Base-by-base conservation (phyloP, 768 basidiomycete species). In the Lactarius sp. region DNA sequence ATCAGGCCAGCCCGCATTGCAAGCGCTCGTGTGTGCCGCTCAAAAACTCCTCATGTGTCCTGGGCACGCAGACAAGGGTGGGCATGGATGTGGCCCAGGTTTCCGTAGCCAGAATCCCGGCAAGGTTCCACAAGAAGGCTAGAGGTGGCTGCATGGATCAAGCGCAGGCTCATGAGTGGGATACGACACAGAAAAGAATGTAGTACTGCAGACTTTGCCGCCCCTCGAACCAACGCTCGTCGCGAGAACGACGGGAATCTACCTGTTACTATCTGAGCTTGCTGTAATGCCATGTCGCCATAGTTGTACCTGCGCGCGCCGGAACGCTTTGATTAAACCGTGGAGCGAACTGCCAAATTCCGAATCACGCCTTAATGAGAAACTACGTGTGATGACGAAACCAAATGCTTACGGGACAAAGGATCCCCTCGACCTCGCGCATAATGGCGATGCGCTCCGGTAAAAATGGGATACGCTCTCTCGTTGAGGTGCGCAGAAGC, bases 101-200 rank as follows among this genome's bases (percentile, higher is more conserved):
- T 71, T 95, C 93, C 0, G 93, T 94, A 39, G 94, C 87, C 42
- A 94, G 81, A 61, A 96, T 96, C 68, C 95, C 94, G 1, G 92
- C 86, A 39, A 94, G 85, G 72, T 96, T 96, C 90, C 92, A 94
- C 60, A 94, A 80, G 73, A 75, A 27, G 22, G 2, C 22, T 27
- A 2, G 22, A 27, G 22, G 22, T 27, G 22, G 22, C 22, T 27
- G 22, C 22, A 27, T 27, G 2, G 22, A 2, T 2, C 22, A 27
- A 2, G 22, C 22, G 22, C 22, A 27, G 22, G 22, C 22, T 27
- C 22, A 27, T 27, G 22, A 27, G 2, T 27, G 22, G 22, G 22
- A 27, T 27, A 27, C 22, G 22, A 27, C 22, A 27, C 22, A 27
- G 22, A 27, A 27, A 27, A 27, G 22, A 27, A 27, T 27, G 22